These are phyloP conservation scores for Clavariopsis aquatica DNA, from an alignment of 495 filamentous ascomycete species.

Conservation along the genomic window DNA sequence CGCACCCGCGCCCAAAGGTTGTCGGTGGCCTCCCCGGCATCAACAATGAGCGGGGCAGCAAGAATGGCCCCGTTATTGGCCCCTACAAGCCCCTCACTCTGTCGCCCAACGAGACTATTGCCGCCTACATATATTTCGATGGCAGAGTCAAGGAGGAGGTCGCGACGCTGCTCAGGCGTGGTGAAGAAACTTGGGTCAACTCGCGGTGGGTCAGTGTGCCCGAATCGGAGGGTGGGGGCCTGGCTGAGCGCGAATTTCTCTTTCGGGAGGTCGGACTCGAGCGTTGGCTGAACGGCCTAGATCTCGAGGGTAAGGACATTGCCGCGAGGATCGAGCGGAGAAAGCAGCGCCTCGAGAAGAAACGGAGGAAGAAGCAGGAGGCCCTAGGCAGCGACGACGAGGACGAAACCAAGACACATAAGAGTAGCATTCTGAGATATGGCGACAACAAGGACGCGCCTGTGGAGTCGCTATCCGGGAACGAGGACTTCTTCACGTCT, in stretches of 20 bases:
- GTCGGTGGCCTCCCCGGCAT: constrained; percentile 69
- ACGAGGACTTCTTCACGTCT: constrained; percentile 62
- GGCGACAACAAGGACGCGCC: constrained; percentile 71
- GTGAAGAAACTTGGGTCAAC: constrained; percentile 99
- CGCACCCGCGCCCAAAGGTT: constrained; percentile 73
- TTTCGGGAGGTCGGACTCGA: constrained; percentile 97
- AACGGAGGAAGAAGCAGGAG: constrained; percentile 65
- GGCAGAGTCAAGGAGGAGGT: constrained; percentile 95
- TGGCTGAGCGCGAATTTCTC: constrained; percentile 94
- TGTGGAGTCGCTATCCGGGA: constrained; percentile 70
- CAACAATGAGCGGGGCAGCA: constrained; percentile 52
- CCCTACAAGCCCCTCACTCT: constrained; percentile 88
- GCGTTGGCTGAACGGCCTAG: constrained; percentile 90
- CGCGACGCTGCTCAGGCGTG: constrained; percentile 85
- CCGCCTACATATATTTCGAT: constrained; percentile 99
- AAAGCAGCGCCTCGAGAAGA: constrained; percentile 84
- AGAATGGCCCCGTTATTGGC: constrained; percentile 60
- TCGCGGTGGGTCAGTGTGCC: constrained; percentile 96
- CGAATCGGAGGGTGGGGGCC: constrained; percentile 83
- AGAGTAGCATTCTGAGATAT: constrained; percentile 72
- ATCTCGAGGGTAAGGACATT: constrained; percentile 80
- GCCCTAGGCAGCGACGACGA: constrained; percentile 40
- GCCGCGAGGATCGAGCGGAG: constrained; percentile 87
- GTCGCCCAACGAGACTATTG: constrained; percentile 91
- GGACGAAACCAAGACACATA: constrained; percentile 49